Evolutionary conservation across 495 filamentous ascomycete species (phyloP).

Genomic region (Xylaria flabelliformis): DNA sequence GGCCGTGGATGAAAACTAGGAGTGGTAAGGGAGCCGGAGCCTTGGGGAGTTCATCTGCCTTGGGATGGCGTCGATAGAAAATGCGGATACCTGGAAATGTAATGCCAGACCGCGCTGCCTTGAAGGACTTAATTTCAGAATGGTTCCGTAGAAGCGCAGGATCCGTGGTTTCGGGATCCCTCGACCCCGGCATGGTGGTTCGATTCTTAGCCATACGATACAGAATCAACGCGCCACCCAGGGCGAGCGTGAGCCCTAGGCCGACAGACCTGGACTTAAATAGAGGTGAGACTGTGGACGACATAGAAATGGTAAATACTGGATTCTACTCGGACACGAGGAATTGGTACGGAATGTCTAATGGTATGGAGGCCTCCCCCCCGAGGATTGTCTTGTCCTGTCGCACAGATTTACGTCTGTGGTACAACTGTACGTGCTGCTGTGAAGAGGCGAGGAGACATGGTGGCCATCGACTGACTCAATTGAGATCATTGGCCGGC

Average conservation of each 20-base stretch:
- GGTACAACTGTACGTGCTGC: constrained; percentile 9
- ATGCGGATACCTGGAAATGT: constrained; percentile 81
- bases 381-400: not conserved
- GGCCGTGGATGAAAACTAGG: constrained; percentile 88
- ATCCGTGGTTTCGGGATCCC: constrained; percentile 60
- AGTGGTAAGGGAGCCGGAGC: constrained; percentile 77
- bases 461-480: constrained; percentile 5
- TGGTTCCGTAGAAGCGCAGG: constrained; percentile 79
- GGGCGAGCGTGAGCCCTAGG: constrained; percentile 33
- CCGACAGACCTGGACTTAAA: constrained; percentile 28
- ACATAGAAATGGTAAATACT: constrained; percentile 38
- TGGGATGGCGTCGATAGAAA: constrained; percentile 82
- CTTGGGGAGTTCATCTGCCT: constrained; percentile 76
- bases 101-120: constrained; percentile 60
- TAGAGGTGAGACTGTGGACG: constrained; percentile 27
- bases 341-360: not conserved
- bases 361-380: not conserved
- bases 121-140: constrained; percentile 73
- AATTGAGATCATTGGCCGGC: constrained; percentile 12
- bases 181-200: constrained; percentile 34
- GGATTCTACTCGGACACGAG: constrained; percentile 10
- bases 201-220: constrained; percentile 39
- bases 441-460: constrained; percentile 16
- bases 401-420: constrained; percentile 11
- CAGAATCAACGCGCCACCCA: constrained; percentile 36